phyloP scores from a whole-genome alignment of 164 flowering plant genomes.

The Dillenia suffruticosa region DNA sequence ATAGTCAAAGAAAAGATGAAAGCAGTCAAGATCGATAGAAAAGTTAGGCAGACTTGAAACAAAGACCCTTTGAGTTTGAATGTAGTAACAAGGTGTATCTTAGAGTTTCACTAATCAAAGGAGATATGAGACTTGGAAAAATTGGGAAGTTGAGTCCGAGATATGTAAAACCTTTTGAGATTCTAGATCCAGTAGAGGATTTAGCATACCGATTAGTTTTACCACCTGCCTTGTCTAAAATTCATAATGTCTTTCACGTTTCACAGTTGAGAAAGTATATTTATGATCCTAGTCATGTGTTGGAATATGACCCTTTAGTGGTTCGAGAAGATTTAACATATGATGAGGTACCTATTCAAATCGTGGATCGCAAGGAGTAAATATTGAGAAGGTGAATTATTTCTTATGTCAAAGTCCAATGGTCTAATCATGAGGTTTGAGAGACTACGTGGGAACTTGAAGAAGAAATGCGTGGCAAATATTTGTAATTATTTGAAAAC shows the following conservation, averaged over 20 bases:
- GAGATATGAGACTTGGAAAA: slow-evolving; percentile 7
- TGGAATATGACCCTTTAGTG: neutral
- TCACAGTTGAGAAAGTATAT: slow-evolving; percentile 1
- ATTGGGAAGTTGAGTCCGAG: slow-evolving; percentile 6
- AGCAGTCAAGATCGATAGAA: neutral
- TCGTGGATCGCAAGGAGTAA: too few species aligned
- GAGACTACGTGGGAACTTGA: too few species aligned
- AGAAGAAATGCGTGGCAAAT: neutral
- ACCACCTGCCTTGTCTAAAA: neutral
- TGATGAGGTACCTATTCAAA: too few species aligned
- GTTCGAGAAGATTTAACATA: too few species aligned
- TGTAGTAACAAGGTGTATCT: slow-evolving; percentile 11
- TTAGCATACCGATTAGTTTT: slow-evolving; percentile 5
- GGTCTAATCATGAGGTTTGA: too few species aligned
- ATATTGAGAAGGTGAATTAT: too few species aligned
- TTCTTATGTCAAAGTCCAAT: too few species aligned
- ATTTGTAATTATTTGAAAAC: neutral
- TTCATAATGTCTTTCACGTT: slow-evolving; percentile 10
- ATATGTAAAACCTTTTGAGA: slow-evolving; percentile 11
- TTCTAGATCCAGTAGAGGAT: neutral
- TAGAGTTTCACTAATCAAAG: slow-evolving; percentile 3
- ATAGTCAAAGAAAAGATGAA: neutral
- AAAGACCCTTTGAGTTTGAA: neutral
- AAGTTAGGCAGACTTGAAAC: neutral
- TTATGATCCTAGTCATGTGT: neutral